Evolutionary conservation across 805 yeast genomes (phyloP).

Genomic region (Yarrowia yakushimensis): DNA sequence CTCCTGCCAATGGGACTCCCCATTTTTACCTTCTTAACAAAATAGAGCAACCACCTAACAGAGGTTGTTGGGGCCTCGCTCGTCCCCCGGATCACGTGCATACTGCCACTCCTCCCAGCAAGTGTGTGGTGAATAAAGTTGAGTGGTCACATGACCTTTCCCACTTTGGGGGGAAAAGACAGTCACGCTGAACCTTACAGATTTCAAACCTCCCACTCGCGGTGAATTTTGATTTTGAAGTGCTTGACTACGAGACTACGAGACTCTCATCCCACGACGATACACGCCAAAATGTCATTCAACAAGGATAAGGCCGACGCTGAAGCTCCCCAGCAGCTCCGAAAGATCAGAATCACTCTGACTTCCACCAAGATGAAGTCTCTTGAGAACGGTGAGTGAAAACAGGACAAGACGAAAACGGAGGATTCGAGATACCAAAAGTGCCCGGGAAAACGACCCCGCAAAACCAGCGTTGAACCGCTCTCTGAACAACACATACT

Average conservation of each 20-base stretch:
- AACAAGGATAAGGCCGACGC: slow-evolving; percentile 75
- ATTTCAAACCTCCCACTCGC: slow-evolving; percentile 21
- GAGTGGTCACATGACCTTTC: slow-evolving; percentile 17
- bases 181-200: slow-evolving; percentile 16
- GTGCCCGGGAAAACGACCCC: no score
- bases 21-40: no score
- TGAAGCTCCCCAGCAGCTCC: slow-evolving; percentile 76
- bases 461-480: background rate
- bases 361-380: slow-evolving; percentile 98
- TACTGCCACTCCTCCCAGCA: background rate
- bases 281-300: slow-evolving; percentile 38
- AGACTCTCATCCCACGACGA: slow-evolving; percentile 26
- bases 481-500: background rate
- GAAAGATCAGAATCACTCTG: slow-evolving; percentile 98
- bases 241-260: slow-evolving; percentile 25
- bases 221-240: slow-evolving; percentile 24
- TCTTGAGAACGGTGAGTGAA: slow-evolving; percentile 64
- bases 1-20: no score
- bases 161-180: background rate
- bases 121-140: background rate
- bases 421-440: background rate
- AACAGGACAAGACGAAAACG: background rate
- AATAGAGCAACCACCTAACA: no score
- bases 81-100: background rate
- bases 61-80: no score